Conservation (phyloP, 352 stramenopile genomes). For the Stramenopiles sp. region DNA sequence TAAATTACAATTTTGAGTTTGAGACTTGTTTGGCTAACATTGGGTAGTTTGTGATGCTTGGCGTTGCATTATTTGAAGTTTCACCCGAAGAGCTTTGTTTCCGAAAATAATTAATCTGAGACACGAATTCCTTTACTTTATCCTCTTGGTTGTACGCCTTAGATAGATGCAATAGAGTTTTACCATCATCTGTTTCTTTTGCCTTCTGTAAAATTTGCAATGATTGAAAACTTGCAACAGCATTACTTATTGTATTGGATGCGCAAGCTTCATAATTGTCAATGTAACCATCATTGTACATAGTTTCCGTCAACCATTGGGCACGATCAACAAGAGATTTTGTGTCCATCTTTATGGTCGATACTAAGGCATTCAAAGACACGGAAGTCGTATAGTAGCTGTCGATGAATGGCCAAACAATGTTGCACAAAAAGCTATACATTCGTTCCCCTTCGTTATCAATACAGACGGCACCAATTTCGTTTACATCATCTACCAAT, state of each 20-base stretch:
- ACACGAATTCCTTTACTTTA: not conserved
- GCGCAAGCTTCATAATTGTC: not conserved
- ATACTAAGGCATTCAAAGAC: not conserved
- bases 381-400: constrained; percentile 16
- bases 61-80: not conserved
- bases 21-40: not conserved
- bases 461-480: not conserved
- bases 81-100: not conserved
- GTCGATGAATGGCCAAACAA: constrained; percentile 61
- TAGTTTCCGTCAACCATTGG: constrained; percentile 3
- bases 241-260: constrained; percentile 11
- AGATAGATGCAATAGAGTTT: not conserved
- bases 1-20: constrained; percentile 7
- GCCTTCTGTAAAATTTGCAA: not conserved
- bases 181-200: not conserved
- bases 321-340: not conserved
- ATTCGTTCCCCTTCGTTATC: constrained; percentile 26
- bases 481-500: not conserved
- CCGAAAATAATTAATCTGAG: not conserved
- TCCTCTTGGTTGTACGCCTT: not conserved
- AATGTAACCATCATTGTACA: constrained; percentile 6
- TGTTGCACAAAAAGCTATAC: constrained; percentile 42
- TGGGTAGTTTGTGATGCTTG: constrained; percentile 2
- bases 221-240: not conserved
- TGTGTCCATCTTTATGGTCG: not conserved